phyloP scores from a whole-genome alignment of 805 yeast genomes.

The Nakazawaea sp. region DNA sequence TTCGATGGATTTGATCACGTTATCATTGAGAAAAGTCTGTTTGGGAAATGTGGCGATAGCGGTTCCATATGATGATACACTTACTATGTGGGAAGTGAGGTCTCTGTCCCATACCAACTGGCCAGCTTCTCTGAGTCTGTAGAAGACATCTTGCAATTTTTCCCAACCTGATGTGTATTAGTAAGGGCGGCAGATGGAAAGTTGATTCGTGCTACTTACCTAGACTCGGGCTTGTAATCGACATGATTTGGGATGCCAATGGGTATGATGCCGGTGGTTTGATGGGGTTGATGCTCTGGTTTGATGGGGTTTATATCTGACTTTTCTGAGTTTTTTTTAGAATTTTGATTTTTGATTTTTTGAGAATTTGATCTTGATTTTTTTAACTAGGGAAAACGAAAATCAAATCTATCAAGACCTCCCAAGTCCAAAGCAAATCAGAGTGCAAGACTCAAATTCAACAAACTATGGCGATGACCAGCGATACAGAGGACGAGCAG shows the following conservation, averaged over 20 bases:
- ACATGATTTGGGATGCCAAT: no score
- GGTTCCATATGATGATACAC: conserved; percentile 47
- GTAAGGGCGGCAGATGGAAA: neutral
- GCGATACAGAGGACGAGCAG: conserved; percentile 16
- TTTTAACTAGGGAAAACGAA: neutral
- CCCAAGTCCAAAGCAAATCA: neutral
- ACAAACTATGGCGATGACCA: conserved; percentile 1
- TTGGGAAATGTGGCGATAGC: conserved; percentile 44
- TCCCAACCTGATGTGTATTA: conserved; percentile 59
- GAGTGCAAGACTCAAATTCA: neutral
- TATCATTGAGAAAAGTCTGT: conserved; percentile 11
- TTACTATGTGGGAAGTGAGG: conserved; percentile 24
- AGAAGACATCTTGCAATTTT: conserved; percentile 62
- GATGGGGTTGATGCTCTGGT: no score
- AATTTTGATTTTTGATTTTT: no score
- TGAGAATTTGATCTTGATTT: neutral
- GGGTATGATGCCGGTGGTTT: no score
- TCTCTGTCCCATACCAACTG: conserved; percentile 44
- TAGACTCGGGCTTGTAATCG: conserved; percentile 23
- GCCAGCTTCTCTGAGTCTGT: conserved; percentile 54
- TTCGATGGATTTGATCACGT: conserved; percentile 15
- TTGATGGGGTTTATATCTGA: no score
- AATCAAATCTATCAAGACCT: neutral
- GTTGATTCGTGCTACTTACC: conserved; percentile 15
- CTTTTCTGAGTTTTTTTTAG: no score